Conservation (phyloP, 768 basidiomycete species). For the Mycena metata region DNA sequence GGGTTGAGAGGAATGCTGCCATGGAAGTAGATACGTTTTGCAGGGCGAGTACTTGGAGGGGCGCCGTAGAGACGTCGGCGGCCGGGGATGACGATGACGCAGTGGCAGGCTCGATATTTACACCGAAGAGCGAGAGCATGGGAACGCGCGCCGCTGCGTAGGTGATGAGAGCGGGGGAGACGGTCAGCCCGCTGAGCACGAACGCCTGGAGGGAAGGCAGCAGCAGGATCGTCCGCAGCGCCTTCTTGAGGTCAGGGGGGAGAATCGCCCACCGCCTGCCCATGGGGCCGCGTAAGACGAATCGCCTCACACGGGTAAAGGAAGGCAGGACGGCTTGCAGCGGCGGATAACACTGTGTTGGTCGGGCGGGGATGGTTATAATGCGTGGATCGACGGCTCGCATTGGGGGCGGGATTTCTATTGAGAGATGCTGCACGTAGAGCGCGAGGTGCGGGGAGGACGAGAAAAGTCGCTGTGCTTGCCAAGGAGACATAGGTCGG, state of each 20-base stretch:
- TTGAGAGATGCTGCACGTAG: slow-evolving; percentile 1
- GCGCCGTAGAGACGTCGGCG: not conserved
- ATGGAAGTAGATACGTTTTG: not conserved
- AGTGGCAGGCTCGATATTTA: not conserved
- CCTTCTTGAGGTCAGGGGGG: not conserved
- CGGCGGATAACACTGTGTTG: not conserved
- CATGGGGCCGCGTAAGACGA: no score
- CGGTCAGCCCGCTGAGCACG: not conserved
- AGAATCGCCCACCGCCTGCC: not conserved
- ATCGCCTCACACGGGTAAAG: not conserved
- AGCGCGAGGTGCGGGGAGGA: slow-evolving; percentile 1
- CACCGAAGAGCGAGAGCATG: not conserved
- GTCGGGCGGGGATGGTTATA: not conserved
- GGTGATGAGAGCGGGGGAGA: not conserved
- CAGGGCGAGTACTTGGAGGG: not conserved
- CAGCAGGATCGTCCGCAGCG: not conserved
- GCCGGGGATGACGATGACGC: not conserved
- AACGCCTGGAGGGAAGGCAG: not conserved
- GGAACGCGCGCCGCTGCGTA: not conserved
- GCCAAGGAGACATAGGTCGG: slow-evolving; percentile 8
- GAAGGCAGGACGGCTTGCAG: not conserved
- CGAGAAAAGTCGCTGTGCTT: slow-evolving; percentile 2
- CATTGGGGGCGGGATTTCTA: not conserved
- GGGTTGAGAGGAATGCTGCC: not conserved
- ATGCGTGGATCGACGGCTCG: not conserved